Evolutionary conservation across 176 grass and related monocot genomes (phyloP).

Genomic region (Phyllostachys edulis): DNA sequence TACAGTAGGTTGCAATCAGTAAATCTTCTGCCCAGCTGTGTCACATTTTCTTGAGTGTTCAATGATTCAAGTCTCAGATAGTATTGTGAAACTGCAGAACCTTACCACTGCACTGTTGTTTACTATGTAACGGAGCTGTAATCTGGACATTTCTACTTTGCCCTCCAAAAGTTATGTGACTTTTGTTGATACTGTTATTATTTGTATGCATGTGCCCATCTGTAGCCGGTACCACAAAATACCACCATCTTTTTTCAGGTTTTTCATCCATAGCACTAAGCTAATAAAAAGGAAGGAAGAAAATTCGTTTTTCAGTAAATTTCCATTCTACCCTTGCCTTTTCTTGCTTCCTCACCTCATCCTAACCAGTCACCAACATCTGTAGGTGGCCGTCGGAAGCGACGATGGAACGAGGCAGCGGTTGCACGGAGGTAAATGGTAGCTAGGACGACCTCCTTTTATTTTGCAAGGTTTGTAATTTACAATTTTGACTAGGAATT

Average conservation of each 20-base stretch:
- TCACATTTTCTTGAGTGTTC: neutral
- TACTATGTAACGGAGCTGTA: neutral
- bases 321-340: too few species aligned
- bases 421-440: too few species aligned
- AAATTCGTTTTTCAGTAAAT: too few species aligned
- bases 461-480: too few species aligned
- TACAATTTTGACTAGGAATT: too few species aligned
- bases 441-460: too few species aligned
- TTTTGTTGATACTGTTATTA: neutral
- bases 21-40: neutral
- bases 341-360: too few species aligned
- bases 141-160: neutral
- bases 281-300: too few species aligned
- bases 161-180: neutral
- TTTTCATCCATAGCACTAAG: neutral
- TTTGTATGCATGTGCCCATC: neutral
- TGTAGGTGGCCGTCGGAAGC: too few species aligned
- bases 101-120: neutral
- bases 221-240: neutral
- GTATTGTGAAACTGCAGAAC: neutral
- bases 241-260: neutral
- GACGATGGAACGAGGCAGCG: too few species aligned
- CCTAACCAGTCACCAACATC: too few species aligned
- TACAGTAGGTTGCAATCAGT: neutral
- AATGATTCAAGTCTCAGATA: neutral